Percentiles rank a stretch among this genome's conserved stretches.
These are phyloP conservation scores for Kwoniella bestiolae DNA, from an alignment of 768 basidiomycete genomes.

Conservation along the genomic window DNA sequence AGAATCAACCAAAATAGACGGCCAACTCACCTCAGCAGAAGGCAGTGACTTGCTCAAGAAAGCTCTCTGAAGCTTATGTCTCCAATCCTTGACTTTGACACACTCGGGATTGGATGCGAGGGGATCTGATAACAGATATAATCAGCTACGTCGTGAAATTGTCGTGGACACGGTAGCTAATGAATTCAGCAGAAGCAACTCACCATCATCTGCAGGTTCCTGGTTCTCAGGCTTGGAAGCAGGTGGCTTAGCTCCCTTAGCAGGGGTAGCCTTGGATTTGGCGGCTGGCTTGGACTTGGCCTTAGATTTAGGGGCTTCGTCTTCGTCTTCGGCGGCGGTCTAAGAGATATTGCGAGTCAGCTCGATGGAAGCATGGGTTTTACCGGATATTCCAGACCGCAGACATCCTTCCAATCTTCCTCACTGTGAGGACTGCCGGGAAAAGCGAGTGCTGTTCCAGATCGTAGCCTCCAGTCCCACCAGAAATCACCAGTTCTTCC, in stretches of 20 bases:
- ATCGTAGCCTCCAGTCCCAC: too few relatives aligned
- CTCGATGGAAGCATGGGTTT: too few relatives aligned
- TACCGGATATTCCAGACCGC: too few relatives aligned
- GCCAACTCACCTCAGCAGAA: conserved; percentile 66
- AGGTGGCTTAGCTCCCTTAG: conserved; percentile 25
- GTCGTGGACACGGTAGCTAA: conserved; percentile 8
- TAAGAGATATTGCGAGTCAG: too few relatives aligned
- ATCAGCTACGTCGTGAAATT: not conserved
- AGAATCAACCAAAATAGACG: not conserved
- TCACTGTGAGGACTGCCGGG: too few relatives aligned
- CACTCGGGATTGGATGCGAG: conserved; percentile 68
- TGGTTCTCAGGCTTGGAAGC: conserved; percentile 63
- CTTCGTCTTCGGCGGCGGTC: conserved; percentile 69
- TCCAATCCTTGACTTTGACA: conserved; percentile 81
- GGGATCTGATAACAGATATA: conserved; percentile 54
- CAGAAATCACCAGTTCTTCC: too few relatives aligned
- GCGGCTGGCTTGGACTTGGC: conserved; percentile 67
- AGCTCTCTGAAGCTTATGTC: conserved; percentile 87
- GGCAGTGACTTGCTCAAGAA: conserved; percentile 70
- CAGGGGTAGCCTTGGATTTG: conserved; percentile 63
- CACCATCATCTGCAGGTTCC: conserved; percentile 65
- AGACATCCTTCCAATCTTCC: too few relatives aligned
- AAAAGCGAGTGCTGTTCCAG: too few relatives aligned
- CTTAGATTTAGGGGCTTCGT: conserved; percentile 68
- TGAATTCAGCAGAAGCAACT: conserved; percentile 42